These are phyloP conservation scores for Berberis thunbergii DNA, from an alignment of 164 flowering plant genomes.

Conservation along the genomic window DNA sequence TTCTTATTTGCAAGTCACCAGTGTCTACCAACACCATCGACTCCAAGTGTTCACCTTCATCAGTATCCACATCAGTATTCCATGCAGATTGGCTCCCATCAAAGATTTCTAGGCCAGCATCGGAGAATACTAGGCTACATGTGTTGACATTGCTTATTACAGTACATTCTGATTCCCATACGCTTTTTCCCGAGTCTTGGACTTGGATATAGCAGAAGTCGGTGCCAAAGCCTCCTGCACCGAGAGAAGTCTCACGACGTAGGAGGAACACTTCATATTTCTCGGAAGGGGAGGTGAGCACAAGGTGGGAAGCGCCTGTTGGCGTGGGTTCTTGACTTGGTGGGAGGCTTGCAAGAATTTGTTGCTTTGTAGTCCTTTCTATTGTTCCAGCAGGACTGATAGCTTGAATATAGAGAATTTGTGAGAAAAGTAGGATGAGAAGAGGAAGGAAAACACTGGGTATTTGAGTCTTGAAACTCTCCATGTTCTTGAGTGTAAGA, in stretches of 20 bases:
- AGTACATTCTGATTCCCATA: slow-evolving; percentile 41
- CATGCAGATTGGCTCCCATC: slow-evolving; percentile 34
- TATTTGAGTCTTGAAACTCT: slow-evolving; percentile 6
- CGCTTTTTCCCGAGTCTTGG: slow-evolving; percentile 18
- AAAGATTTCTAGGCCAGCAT: slow-evolving; percentile 34
- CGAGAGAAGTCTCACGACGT: slow-evolving; percentile 23
- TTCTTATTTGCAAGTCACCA: slow-evolving; percentile 35
- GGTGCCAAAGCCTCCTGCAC: slow-evolving; percentile 31
- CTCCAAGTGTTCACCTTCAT: slow-evolving; percentile 13
- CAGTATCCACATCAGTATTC: slow-evolving; percentile 28
- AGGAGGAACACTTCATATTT: slow-evolving; percentile 26
- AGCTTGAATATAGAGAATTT: slow-evolving; percentile 9
- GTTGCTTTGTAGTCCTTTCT: slow-evolving; percentile 26
- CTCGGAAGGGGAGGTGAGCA: slow-evolving; percentile 35
- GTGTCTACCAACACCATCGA: slow-evolving; percentile 27
- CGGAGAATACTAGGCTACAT: slow-evolving; percentile 28
- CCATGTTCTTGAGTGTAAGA: slow-evolving; percentile 3
- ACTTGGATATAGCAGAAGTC: slow-evolving; percentile 40
- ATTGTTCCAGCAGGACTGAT: slow-evolving; percentile 22
- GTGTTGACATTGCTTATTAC: slow-evolving; percentile 26
- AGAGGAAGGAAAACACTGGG: slow-evolving; percentile 9
- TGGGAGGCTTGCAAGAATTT: slow-evolving; percentile 29
- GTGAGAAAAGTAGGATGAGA: slow-evolving; percentile 9
- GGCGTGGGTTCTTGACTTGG: slow-evolving; percentile 15
- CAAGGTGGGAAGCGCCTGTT: slow-evolving; percentile 16